phyloP scores from a whole-genome alignment of 495 filamentous ascomycete genomes.

The Clohesyomyces aquaticus region DNA sequence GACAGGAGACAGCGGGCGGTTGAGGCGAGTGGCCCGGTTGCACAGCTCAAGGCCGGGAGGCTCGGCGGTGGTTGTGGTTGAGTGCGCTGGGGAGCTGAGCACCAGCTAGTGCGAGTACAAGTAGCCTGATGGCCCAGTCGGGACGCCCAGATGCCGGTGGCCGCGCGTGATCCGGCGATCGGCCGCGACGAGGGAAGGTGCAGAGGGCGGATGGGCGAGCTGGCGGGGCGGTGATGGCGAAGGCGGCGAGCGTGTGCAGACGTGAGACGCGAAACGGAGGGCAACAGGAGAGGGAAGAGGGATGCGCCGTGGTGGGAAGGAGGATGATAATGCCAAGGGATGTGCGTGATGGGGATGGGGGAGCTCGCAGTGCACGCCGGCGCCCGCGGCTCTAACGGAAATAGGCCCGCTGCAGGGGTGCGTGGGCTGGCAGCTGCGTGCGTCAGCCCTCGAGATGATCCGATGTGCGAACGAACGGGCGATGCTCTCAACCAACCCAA shows the following conservation, averaged over 20 bases:
- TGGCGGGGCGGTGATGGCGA: not conserved
- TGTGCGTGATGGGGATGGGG: not conserved
- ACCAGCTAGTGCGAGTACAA: not conserved
- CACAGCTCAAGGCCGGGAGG: not conserved
- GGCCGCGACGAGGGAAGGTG: not conserved
- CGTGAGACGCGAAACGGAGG: not conserved
- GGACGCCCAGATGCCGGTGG: too few relatives aligned
- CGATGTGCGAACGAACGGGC: not conserved
- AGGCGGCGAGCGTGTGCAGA: not conserved
- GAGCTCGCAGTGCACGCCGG: not conserved
- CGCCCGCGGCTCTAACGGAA: not conserved
- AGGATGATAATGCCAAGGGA: conserved; percentile 1
- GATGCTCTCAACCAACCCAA: not conserved
- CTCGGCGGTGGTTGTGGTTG: not conserved
- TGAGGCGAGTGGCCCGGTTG: not conserved
- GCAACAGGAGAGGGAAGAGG: not conserved
- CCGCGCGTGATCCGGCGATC: not conserved
- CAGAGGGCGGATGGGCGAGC: not conserved
- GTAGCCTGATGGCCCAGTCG: not conserved
- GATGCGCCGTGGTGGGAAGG: too few relatives aligned
- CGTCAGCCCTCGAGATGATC: not conserved
- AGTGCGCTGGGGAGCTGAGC: not conserved
- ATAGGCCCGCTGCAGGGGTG: not conserved
- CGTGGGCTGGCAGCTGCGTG: too few relatives aligned
- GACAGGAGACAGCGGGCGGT: not conserved